Evolutionary conservation across 257 asterid genomes (phyloP).

Genomic region (Cordia subcordata): DNA sequence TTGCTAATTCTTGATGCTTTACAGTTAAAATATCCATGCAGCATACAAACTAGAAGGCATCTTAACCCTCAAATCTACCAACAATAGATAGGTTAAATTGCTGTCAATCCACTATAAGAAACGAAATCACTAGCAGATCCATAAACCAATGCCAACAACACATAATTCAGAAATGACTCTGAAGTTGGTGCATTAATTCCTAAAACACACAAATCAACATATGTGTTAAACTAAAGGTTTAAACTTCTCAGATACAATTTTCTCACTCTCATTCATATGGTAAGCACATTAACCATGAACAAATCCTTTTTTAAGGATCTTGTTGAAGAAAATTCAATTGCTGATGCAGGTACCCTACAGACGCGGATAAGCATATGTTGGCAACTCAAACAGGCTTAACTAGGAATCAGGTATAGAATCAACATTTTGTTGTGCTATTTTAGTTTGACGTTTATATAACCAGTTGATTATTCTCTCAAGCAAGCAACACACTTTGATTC

Average conservation of each 20-base stretch:
- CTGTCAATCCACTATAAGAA: too few species aligned
- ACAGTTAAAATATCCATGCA: too few species aligned
- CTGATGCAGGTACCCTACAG: slow-evolving; percentile 67
- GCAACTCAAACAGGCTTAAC: slow-evolving; percentile 83
- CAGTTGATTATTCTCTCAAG: too few species aligned
- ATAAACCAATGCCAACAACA: slow-evolving; percentile 70
- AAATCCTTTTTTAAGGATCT: background rate
- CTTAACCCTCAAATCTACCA: too few species aligned
- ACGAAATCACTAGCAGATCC: too few species aligned
- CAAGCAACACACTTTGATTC: background rate
- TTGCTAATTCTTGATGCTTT: background rate
- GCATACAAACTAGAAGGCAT: too few species aligned
- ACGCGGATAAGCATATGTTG: slow-evolving; percentile 78
- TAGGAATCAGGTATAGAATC: slow-evolving; percentile 60
- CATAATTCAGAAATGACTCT: slow-evolving; percentile 90
- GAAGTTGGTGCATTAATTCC: slow-evolving; percentile 98
- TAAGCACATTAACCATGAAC: background rate
- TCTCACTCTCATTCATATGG: background rate
- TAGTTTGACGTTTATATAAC: background rate
- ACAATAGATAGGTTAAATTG: too few species aligned
- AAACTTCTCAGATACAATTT: background rate
- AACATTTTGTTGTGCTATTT: background rate
- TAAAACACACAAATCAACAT: slow-evolving; percentile 17
- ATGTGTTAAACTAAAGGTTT: too few species aligned
- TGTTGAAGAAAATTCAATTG: background rate